phyloP scores from a whole-genome alignment of 176 grass and related monocot genomes.

The Carex kokanica region DNA sequence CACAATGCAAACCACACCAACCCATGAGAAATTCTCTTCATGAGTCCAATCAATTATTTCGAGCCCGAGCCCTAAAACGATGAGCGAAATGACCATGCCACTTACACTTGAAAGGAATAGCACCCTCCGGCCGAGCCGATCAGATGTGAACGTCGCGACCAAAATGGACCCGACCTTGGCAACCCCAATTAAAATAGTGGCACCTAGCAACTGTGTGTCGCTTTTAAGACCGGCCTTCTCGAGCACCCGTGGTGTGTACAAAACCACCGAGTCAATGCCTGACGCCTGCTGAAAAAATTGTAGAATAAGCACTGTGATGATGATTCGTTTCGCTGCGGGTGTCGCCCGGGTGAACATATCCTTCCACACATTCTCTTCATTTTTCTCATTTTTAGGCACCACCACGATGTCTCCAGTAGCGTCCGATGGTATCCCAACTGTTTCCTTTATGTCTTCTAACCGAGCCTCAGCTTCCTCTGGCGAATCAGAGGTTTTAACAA shows the following conservation, averaged over 20 bases:
- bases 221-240: slow-evolving; percentile 39
- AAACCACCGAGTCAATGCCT: slow-evolving; percentile 63
- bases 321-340: slow-evolving; percentile 32
- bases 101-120: slow-evolving; percentile 51
- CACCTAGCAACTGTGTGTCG: slow-evolving; percentile 41
- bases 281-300: slow-evolving; percentile 81
- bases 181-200: slow-evolving; percentile 51
- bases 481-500: slow-evolving; percentile 35
- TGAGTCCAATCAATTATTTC: slow-evolving; percentile 34
- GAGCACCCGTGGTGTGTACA: slow-evolving; percentile 59
- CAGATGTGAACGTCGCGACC: slow-evolving; percentile 45
- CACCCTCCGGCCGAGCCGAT: slow-evolving; percentile 43
- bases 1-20: not conserved
- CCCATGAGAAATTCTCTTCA: slow-evolving; percentile 30
- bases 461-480: slow-evolving; percentile 30
- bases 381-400: slow-evolving; percentile 15
- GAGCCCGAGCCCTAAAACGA: slow-evolving; percentile 40
- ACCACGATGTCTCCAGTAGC: slow-evolving; percentile 3
- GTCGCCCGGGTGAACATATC: slow-evolving; percentile 18
- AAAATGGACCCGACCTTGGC: slow-evolving; percentile 62
- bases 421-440: slow-evolving; percentile 18
- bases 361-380: slow-evolving; percentile 30
- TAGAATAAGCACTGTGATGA: slow-evolving; percentile 39
- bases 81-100: slow-evolving; percentile 46
- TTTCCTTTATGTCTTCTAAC: slow-evolving; percentile 16